phyloP scores from a whole-genome alignment of 164 flowering plant genomes.

The Nymphaea thermarum region DNA sequence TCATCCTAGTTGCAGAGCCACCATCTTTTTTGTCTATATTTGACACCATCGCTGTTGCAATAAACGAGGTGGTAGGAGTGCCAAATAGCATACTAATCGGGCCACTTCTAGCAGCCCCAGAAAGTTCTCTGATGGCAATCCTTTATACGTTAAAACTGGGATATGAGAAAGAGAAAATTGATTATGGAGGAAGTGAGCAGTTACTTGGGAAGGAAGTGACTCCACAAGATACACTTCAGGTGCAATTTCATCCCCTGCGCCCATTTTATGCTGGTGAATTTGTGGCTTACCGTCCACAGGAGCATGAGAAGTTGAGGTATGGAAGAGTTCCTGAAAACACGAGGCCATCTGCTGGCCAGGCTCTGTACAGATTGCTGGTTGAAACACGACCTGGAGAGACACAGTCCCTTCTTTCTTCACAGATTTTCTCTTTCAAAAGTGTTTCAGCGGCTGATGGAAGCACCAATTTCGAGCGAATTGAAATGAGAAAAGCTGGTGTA shows the following conservation, averaged over 20 bases:
- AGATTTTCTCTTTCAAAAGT: constrained; percentile 78
- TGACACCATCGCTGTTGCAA: constrained; percentile 58
- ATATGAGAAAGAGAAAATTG: constrained; percentile 28
- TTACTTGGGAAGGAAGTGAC: constrained; percentile 63
- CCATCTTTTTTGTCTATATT: constrained; percentile 59
- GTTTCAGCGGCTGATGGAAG: constrained; percentile 23
- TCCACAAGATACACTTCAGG: constrained; percentile 75
- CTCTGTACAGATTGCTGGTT: constrained; percentile 74
- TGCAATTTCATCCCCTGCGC: constrained; percentile 88
- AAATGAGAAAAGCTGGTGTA: neutral
- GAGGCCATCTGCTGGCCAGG: constrained; percentile 87
- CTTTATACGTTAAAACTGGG: constrained; percentile 44
- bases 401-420: constrained; percentile 68
- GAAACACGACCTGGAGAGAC: constrained; percentile 58
- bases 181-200: constrained; percentile 13
- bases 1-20: constrained; percentile 70
- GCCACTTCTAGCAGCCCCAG: constrained; percentile 57
- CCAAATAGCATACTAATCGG: constrained; percentile 60
- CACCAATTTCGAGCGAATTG: neutral
- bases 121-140: constrained; percentile 46
- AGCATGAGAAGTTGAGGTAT: constrained; percentile 80
- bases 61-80: constrained; percentile 62
- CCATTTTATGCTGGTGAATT: constrained; percentile 91
- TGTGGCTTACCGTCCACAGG: constrained; percentile 64
- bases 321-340: constrained; percentile 87